Conservation (phyloP, 805 yeast species). For the Ogataea chonburiensis region DNA sequence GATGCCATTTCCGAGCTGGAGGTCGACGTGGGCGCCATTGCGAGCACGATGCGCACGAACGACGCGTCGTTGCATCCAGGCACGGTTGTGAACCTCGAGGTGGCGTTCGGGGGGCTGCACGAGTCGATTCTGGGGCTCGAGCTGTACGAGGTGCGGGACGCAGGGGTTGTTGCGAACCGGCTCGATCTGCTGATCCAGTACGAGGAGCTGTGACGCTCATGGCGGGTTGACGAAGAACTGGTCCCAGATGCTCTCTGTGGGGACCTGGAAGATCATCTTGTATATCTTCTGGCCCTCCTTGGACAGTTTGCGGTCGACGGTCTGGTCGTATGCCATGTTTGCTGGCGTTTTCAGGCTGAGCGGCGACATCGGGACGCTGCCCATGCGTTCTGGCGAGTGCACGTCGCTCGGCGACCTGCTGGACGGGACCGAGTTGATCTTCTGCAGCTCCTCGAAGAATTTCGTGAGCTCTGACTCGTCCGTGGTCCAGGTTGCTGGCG, state of each 20-base stretch:
- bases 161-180: conserved; percentile 14
- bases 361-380: conserved; percentile 1
- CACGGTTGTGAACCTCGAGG: conserved; percentile 26
- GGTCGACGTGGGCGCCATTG: conserved; percentile 14
- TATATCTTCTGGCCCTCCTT: conserved; percentile 55
- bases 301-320: conserved; percentile 17
- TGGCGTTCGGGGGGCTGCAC: conserved; percentile 14
- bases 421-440: conserved; percentile 26
- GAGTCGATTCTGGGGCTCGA: conserved; percentile 19
- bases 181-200: conserved; percentile 16
- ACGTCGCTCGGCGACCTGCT: conserved; percentile 22
- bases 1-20: conserved; percentile 1
- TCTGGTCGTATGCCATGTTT: conserved; percentile 10
- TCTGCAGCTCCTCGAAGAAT: conserved; percentile 50
- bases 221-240: conserved; percentile 47
- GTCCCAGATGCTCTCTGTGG: conserved; percentile 68
- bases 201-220: conserved; percentile 17
- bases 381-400: conserved; percentile 17
- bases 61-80: conserved; percentile 19
- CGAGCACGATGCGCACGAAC: conserved; percentile 8
- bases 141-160: conserved; percentile 24
- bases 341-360: conserved; percentile 4
- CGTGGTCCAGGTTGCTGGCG: conserved; percentile 41
- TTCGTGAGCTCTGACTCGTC: conserved; percentile 39
- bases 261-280: conserved; percentile 61